Percentiles rank a stretch among this genome's conserved stretches.
Evolutionary conservation across 208 protist genomes (phyloP).

Genomic region (Crithidia acanthocephali): DNA sequence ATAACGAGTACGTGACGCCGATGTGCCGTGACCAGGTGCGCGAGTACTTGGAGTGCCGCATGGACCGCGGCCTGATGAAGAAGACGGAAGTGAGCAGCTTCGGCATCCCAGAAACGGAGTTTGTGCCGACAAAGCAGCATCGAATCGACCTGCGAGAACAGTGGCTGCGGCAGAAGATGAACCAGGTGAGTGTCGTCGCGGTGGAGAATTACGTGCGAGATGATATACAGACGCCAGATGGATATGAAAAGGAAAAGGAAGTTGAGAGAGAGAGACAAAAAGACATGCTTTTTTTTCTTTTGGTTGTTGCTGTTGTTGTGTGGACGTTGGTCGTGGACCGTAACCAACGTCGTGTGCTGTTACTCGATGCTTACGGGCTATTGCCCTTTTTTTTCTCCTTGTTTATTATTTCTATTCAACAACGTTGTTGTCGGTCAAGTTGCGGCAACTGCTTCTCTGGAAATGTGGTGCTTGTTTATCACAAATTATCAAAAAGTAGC

Average conservation of each 20-base stretch:
- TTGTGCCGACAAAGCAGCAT: slow-evolving; percentile 82
- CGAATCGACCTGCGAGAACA: slow-evolving; percentile 72
- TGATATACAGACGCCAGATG: slow-evolving; percentile 71
- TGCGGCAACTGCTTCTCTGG: no score
- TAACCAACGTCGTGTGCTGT: no score
- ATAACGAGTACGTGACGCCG: slow-evolving; percentile 79
- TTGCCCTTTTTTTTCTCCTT: no score
- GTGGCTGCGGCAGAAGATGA: slow-evolving; percentile 84
- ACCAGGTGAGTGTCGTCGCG: slow-evolving; percentile 70
- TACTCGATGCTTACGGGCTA: no score
- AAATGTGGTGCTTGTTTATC: no score
- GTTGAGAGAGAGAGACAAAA: slow-evolving; percentile 2
- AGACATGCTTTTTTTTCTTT: background rate
- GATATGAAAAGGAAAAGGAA: slow-evolving; percentile 47
- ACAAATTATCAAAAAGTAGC: no score
- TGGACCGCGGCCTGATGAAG: slow-evolving; percentile 89
- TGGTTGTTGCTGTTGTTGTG: background rate
- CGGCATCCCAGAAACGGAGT: slow-evolving; percentile 79
- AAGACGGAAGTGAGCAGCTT: slow-evolving; percentile 75
- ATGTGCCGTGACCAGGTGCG: slow-evolving; percentile 82
- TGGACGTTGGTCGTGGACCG: no score
- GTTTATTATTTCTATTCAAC: no score
- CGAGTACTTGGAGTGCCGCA: slow-evolving; percentile 85
- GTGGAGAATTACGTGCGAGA: slow-evolving; percentile 78
- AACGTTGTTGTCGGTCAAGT: no score